Evolutionary conservation across 108 stramenopile species (phyloP), one percentile per base, ranked within the genome.

Genomic region (Epipyxis sp.): DNA sequence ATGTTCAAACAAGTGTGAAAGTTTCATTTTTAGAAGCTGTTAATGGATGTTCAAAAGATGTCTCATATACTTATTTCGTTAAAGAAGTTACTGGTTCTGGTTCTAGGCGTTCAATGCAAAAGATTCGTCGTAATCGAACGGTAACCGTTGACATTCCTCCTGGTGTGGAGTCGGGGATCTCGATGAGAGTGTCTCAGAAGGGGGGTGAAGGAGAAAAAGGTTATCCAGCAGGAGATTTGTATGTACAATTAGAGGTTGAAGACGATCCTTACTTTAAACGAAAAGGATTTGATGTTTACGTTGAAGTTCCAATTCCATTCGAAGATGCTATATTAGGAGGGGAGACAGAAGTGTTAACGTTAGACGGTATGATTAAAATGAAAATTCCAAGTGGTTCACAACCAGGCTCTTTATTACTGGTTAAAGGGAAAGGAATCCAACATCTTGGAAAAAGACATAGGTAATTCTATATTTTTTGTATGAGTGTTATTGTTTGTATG

Each of bases 81-180:
- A 29, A 32, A 29, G 61, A 65, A 25, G 13, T 20, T 13, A 50
- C 20, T 13, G 6, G 35, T 35, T 6, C 10, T 37, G 35, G 35
- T 3, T 32, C 30, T 65, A 10, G 13, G 27, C 34, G 61, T 3
- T 16, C 30, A 29, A 37, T 10, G 30, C 25, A 74, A 10, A 54
- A 37, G 42, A 42, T 57, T 42, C 50, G 90, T 68, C 89, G 92
- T 80, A 92, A 90, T 57, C 84, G 91, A 37, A 88, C 90, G 69
- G 94, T 95, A 10, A 88, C 79, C 2, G 92, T 97, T 0, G 86
- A 91, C 27, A 86, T 94, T 1, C 98, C 98, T 2, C 80, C 95
- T 27, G 98, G 98, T 32, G 94, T 98, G 69, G 93, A 94, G 77
- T 85, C 80, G 72, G 98, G 95, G 40, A 94, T 95, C 90, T 94